These are phyloP conservation scores for Microstegium vimineum DNA, from an alignment of 176 grass and related monocot genomes.

Conservation along the genomic window DNA sequence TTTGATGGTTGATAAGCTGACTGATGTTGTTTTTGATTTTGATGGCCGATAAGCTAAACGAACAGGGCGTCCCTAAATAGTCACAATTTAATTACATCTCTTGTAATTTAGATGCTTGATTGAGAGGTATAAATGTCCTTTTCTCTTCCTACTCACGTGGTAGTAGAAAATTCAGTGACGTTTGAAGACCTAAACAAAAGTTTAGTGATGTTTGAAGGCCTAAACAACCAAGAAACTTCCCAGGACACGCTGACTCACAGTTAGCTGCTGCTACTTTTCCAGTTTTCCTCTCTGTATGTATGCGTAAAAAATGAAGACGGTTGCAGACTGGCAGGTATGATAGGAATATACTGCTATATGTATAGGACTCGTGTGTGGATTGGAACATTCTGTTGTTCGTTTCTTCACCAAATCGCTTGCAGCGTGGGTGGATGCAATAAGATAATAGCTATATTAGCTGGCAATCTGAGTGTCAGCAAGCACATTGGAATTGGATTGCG, in stretches of 20 bases:
- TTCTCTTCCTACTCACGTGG: too few species aligned
- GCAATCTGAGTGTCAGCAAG: not conserved
- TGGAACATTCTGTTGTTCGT: not conserved
- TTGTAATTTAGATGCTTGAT: too few species aligned
- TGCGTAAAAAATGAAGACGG: not conserved
- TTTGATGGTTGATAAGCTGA: too few species aligned
- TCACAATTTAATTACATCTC: too few species aligned
- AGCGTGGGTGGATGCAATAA: not conserved
- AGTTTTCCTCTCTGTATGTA: not conserved
- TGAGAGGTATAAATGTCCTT: too few species aligned
- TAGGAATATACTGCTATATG: not conserved
- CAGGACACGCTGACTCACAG: not conserved
- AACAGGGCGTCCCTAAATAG: too few species aligned
- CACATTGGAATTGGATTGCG: not conserved
- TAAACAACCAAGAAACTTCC: conserved; percentile 4
- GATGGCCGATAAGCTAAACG: too few species aligned
- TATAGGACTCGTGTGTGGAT: not conserved
- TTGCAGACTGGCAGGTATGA: not conserved
- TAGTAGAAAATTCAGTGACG: not conserved
- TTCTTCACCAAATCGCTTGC: not conserved
- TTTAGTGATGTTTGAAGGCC: not conserved
- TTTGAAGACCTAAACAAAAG: not conserved
- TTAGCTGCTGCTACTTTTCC: not conserved
- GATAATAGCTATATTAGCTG: not conserved
- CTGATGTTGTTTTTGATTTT: too few species aligned